Base-by-base conservation (phyloP, 2,329 filamentous ascomycete genomes). In the Colletotrichum nymphaeae region DNA sequence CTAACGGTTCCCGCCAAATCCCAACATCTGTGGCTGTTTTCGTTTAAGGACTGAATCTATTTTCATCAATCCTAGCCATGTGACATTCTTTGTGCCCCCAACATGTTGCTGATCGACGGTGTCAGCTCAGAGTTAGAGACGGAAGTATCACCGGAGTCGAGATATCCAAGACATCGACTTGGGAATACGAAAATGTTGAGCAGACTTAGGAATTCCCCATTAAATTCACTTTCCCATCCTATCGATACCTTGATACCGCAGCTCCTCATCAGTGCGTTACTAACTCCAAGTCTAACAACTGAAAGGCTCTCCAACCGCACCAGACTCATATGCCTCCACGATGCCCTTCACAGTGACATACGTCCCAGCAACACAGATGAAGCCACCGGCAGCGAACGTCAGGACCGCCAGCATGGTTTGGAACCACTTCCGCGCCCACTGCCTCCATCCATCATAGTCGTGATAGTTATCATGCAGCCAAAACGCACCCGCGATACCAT, bases 391-490 rank as follows among this genome's bases (percentile, higher is more conserved):
- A 5, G 85, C 67, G 24, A 88, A 78, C 0, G 87, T 88, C 32
- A 84, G 69, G 3, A 84, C 67, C 22, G 84, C 83, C 16, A 87
- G 63, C 0, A 74, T 63, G 0, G 84, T 79, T 79, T 86, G 85
- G 22, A 78, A 63, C 72, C 83, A 84, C 55, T 80, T 80, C 24
- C 77, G 78, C 12, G 76, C 77, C 84, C 84, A 87, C 3, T 79
- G 81, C 37, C 73, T 74, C 64, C 79, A 78, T 1, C 85, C 84
- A 35, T 82, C 82, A 14, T 81, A 81, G 72, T 82, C 81, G 71
- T 87, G 80, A 67, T 86, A 88, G 1, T 81, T 78, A 66, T 88
- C 86, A 76, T 88, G 84, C 16, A 88, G 79, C 87, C 86, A 89
- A 74, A 89, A 88, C 11, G 84, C 84, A 5, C 87, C 87, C 1